Evolutionary conservation across 1,139 yeast species (phyloP), one percentile per base, ranked within the genome.

Genomic region (Kodamaea sp.): DNA sequence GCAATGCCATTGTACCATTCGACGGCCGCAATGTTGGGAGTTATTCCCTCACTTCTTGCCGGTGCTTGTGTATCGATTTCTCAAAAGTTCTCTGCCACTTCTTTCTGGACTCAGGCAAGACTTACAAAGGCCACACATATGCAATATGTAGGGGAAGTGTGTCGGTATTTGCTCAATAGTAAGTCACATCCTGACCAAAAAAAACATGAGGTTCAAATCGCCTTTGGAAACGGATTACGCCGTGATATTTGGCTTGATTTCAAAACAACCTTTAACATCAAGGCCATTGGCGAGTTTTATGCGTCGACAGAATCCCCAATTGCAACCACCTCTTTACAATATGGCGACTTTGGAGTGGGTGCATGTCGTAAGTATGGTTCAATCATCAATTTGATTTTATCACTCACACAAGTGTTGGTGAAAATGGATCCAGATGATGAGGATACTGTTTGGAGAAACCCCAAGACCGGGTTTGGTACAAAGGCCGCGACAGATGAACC

Each of bases 1-100:
- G 88, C 96, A 3, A 90, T 92, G 97, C 97, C 98, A 1, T 66
- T 92, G 46, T 92, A 90, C 57, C 97, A 92, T 60, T 88, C 96
- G 1, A 90, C 97, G 0, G 97, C 97, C 2, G 84, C 96, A 0
- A 75, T 88, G 63, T 67, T 90, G 44, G 97, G 97, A 4, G 80
- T 85, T 9, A 71, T 92, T 57, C 88, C 96, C 1, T 73, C 84
- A 0, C 66, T 84, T 37, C 69, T 78, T 35, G 49, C 56, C 10
- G 84, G 81, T 39, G 96, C 95, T 8, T 76, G 88, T 52, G 79
- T 84, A 35, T 85, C 94, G 0, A 63, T 90, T 26, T 82, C 94
- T 22, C 83, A 82, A 50, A 87, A 86, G 62, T 92, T 92, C 60
- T 84, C 95, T 2, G 83, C 95, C 2, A 71, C 85, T 3, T 77